These are phyloP conservation scores for Avena eriantha DNA, from an alignment of 176 grass and related monocot genomes.

Conservation along the genomic window DNA sequence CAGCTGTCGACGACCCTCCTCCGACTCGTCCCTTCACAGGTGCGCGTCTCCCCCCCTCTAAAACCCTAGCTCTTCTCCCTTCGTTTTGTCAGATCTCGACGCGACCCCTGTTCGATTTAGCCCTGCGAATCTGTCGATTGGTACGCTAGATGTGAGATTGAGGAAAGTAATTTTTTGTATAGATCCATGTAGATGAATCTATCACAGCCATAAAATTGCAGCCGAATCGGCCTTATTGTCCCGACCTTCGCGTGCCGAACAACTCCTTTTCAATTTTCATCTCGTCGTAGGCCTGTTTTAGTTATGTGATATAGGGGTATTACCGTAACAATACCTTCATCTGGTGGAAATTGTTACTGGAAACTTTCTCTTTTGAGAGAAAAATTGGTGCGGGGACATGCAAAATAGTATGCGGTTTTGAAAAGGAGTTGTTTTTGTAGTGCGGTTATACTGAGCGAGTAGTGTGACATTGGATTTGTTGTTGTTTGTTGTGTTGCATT, in stretches of 20 bases:
- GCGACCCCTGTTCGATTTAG: background rate
- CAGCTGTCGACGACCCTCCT: background rate
- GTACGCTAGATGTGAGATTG: background rate
- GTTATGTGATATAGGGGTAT: background rate
- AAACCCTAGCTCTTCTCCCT: conserved; percentile 29
- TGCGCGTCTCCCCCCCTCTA: background rate
- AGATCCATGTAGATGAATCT: background rate
- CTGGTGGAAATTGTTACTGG: background rate
- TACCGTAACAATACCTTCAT: background rate
- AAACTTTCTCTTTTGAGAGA: background rate
- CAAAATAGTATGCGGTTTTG: background rate
- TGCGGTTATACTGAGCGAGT: background rate
- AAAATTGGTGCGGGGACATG: background rate
- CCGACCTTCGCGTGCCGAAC: background rate
- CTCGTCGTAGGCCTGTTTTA: background rate
- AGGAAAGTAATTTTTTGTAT: background rate
- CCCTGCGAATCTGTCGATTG: background rate
- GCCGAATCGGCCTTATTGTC: background rate
- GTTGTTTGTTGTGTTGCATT: background rate
- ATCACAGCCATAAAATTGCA: background rate
- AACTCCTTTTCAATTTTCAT: background rate
- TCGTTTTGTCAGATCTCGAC: background rate
- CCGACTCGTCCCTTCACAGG: conserved; percentile 18
- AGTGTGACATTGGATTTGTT: background rate
- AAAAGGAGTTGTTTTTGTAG: background rate